These are phyloP conservation scores for Besnoitia besnoiti DNA, from an alignment of 169 alveolate species.

Conservation along the genomic window DNA sequence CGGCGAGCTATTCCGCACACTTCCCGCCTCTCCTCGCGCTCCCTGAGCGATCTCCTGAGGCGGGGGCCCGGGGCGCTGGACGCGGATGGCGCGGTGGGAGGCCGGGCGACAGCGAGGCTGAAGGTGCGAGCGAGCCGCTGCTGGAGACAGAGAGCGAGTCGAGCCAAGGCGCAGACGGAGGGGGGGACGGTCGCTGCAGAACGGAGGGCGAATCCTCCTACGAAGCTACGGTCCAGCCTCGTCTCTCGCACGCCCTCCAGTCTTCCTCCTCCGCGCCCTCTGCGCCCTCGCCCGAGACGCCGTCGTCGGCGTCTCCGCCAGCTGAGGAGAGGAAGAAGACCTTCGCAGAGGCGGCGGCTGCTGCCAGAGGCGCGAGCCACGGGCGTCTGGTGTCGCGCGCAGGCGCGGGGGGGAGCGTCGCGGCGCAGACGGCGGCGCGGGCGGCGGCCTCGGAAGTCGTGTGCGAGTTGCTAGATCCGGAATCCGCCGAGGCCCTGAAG, in stretches of 20 bases:
- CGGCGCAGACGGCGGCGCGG: not conserved
- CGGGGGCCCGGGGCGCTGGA: too few species aligned
- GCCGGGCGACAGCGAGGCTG: too few species aligned
- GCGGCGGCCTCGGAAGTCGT: not conserved
- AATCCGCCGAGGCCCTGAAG: conserved; percentile 35
- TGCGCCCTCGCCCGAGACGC: not conserved
- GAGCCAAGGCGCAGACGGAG: too few species aligned
- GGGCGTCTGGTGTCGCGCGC: not conserved
- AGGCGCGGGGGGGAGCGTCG: not conserved
- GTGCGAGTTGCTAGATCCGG: not conserved
- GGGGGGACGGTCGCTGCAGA: too few species aligned
- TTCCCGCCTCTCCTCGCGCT: conserved; percentile 30
- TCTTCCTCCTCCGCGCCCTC: too few species aligned
- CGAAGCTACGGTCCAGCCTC: too few species aligned
- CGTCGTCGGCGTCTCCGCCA: not conserved
- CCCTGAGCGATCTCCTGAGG: too few species aligned
- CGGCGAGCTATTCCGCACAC: not conserved
- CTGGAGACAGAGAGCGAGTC: too few species aligned
- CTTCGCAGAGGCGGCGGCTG: not conserved
- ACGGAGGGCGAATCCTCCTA: too few species aligned
- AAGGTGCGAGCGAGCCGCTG: too few species aligned
- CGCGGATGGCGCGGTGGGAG: too few species aligned
- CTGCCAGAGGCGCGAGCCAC: not conserved
- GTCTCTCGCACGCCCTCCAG: too few species aligned
- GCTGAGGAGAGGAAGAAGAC: not conserved